Evolutionary conservation across 164 flowering plant genomes (phyloP).

Genomic region (Hamamelis virginiana): DNA sequence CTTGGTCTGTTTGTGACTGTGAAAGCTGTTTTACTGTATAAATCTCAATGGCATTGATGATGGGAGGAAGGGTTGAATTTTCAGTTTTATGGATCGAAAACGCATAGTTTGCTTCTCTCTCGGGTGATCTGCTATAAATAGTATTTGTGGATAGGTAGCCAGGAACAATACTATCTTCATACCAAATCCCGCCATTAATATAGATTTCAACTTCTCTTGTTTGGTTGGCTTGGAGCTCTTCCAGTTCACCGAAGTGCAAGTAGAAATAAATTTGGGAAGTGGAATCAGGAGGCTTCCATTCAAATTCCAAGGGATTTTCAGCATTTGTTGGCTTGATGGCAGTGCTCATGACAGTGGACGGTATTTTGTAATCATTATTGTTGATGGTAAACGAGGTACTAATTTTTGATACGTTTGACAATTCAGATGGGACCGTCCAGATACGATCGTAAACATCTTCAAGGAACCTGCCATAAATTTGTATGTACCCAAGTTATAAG

Average conservation of each 20-base stretch:
- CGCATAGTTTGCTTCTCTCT: no score
- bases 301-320: background rate
- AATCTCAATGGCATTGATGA: conserved; percentile 37
- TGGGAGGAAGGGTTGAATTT: conserved; percentile 32
- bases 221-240: no score
- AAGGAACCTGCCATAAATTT: conserved; percentile 1
- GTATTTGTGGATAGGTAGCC: no score
- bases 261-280: background rate
- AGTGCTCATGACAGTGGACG: conserved; percentile 6
- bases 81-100: no score
- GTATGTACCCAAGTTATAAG: no score
- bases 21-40: conserved; percentile 13
- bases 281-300: background rate
- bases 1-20: conserved; percentile 20
- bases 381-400: background rate
- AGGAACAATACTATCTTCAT: no score
- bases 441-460: conserved; percentile 16
- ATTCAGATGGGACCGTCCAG: background rate
- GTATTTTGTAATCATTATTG: background rate
- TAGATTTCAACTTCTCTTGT: no score
- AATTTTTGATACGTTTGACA: background rate
- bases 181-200: no score
- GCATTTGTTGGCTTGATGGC: background rate
- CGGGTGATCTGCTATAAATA: no score
- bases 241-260: conserved; percentile 9